Evolutionary conservation across 805 yeast genomes (phyloP).

Genomic region (Candida awuae): DNA sequence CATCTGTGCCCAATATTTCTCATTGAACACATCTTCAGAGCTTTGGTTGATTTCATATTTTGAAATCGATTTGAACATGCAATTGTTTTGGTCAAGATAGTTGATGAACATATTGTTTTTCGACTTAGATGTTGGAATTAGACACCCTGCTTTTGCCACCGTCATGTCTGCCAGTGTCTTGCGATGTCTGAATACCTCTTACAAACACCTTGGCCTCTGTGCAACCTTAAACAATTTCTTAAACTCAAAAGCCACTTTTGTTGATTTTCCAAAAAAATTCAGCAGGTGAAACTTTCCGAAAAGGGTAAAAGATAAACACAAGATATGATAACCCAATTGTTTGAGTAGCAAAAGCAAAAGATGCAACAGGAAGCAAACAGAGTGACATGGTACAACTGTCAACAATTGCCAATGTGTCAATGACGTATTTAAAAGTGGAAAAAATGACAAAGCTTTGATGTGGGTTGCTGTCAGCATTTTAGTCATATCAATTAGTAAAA

Average conservation of each 20-base stretch:
- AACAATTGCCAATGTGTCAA: too few species aligned
- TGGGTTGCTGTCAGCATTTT: too few species aligned
- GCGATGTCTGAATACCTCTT: background rate
- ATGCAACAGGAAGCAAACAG: too few species aligned
- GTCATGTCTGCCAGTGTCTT: background rate
- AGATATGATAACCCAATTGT: background rate
- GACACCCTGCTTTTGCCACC: background rate
- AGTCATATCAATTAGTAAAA: too few species aligned
- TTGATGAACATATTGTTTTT: conserved; percentile 5
- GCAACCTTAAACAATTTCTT: background rate
- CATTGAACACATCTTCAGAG: conserved; percentile 15
- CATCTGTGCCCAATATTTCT: conserved; percentile 34
- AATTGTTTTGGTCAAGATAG: background rate
- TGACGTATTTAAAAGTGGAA: too few species aligned
- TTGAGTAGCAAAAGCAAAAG: too few species aligned
- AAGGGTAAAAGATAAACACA: background rate
- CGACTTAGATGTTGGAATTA: conserved; percentile 8
- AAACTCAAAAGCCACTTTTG: too few species aligned
- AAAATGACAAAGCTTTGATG: too few species aligned
- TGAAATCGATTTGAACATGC: conserved; percentile 4
- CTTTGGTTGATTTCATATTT: conserved; percentile 3
- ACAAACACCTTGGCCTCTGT: background rate
- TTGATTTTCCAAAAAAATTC: too few species aligned
- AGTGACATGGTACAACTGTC: too few species aligned
- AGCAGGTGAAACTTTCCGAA: background rate